These are phyloP conservation scores for Chytridium lagenaria DNA, from an alignment of 371 early-diverging fungal species.

Conservation along the genomic window DNA sequence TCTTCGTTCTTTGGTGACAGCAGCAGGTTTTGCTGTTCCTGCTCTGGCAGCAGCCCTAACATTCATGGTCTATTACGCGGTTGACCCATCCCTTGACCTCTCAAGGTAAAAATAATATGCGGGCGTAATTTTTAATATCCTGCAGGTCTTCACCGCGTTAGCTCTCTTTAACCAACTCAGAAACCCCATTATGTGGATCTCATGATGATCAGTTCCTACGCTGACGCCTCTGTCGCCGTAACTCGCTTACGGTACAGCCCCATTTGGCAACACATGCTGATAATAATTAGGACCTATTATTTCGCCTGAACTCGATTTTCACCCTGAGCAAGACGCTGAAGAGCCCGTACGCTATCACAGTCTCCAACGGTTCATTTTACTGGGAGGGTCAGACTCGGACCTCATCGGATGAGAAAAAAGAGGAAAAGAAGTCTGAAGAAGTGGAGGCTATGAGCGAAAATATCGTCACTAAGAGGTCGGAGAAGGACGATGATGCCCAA, in stretches of 20 bases:
- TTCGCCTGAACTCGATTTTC: slow-evolving; percentile 66
- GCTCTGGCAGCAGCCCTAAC: slow-evolving; percentile 62
- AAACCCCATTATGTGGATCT: slow-evolving; percentile 72
- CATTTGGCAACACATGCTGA: too few species aligned
- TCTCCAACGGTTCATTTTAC: slow-evolving; percentile 53
- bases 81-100: slow-evolving; percentile 23
- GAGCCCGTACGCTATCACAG: slow-evolving; percentile 39
- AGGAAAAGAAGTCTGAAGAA: slow-evolving; percentile 33
- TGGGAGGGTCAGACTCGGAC: slow-evolving; percentile 59
- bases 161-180: slow-evolving; percentile 43
- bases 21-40: slow-evolving; percentile 64
- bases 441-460: background rate
- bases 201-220: slow-evolving; percentile 59
- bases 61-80: slow-evolving; percentile 44
- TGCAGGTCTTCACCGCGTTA: slow-evolving; percentile 46
- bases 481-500: background rate
- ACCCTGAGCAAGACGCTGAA: slow-evolving; percentile 20
- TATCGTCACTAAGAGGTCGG: too few species aligned
- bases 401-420: slow-evolving; percentile 6
- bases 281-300: slow-evolving; percentile 72
- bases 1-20: slow-evolving; percentile 17
- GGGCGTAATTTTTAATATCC: too few species aligned
- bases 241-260: too few species aligned
- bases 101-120: too few species aligned
- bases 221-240: slow-evolving; percentile 73